A percentile compares a stretch with the other conserved stretches of the same genome.
These are phyloP conservation scores for Tothia fuscella DNA, from an alignment of 2,329 filamentous ascomycete species.

Conservation along the genomic window DNA sequence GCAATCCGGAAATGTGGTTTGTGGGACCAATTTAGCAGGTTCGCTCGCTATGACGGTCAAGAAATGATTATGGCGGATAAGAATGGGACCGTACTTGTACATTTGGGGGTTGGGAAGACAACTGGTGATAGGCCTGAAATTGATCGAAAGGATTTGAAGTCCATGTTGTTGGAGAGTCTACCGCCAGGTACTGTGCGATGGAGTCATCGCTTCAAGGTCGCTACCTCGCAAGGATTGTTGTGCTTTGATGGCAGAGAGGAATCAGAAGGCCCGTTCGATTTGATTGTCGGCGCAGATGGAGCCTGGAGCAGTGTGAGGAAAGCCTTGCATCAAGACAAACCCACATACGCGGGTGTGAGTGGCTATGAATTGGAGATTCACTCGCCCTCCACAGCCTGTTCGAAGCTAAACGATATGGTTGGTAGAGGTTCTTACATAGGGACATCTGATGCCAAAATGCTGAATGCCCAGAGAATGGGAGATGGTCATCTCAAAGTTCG, in stretches of 20 bases:
- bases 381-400: conserved; percentile 30
- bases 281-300: conserved; percentile 39
- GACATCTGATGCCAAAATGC: conserved; percentile 25
- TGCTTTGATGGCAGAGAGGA: neutral
- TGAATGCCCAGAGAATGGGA: conserved; percentile 36
- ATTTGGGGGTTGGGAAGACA: conserved; percentile 13
- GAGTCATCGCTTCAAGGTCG: conserved; percentile 18
- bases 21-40: conserved; percentile 18
- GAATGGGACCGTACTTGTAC: neutral
- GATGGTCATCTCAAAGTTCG: conserved; percentile 35
- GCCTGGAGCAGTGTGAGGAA: conserved; percentile 30
- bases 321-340: conserved; percentile 24
- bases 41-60: conserved; percentile 18
- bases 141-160: conserved; percentile 25
- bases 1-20: conserved; percentile 21
- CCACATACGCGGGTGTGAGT: conserved; percentile 36
- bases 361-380: conserved; percentile 26
- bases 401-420: conserved; percentile 32
- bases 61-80: conserved; percentile 14
- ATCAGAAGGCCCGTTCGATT: conserved; percentile 23
- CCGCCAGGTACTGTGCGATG: conserved; percentile 23
- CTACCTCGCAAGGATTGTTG: conserved; percentile 8
- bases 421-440: conserved; percentile 38
- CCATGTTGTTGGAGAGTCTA: conserved; percentile 25
- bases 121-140: conserved; percentile 25